Evolutionary conservation across 2,329 filamentous ascomycete genomes (phyloP).

Genomic region (Didymella lethalis): DNA sequence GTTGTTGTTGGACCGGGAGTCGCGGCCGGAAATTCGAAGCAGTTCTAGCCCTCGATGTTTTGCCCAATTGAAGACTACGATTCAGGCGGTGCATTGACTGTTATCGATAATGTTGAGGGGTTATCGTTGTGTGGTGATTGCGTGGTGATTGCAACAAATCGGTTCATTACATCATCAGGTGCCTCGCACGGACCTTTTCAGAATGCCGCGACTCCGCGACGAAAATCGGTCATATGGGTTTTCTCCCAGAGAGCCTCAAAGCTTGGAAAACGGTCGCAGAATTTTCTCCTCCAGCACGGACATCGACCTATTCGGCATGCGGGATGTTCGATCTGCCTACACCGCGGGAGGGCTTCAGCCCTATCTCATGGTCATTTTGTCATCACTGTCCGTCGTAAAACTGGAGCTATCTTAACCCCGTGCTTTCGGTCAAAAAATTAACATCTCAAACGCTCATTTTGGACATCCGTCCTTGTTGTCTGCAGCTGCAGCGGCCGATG

Average conservation of each 20-base stretch:
- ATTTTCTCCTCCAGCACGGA: conserved; percentile 3
- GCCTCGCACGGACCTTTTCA: neutral
- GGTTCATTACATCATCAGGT: conserved; percentile 7
- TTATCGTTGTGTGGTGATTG: conserved; percentile 2
- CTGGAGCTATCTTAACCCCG: conserved; percentile 9
- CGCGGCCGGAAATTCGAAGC: conserved; percentile 3
- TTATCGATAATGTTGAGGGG: conserved; percentile 7
- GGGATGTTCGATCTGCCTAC: neutral
- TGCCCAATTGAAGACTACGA: conserved; percentile 3
- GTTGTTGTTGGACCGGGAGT: neutral
- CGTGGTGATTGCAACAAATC: conserved; percentile 2
- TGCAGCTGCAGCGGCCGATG: neutral
- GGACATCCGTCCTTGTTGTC: neutral
- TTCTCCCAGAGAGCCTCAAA: conserved; percentile 1
- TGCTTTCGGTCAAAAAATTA: neutral
- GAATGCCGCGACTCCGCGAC: neutral
- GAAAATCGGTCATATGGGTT: conserved; percentile 3
- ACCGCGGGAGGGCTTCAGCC: conserved; percentile 2
- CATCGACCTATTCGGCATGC: neutral
- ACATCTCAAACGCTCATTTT: neutral
- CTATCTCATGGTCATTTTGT: conserved; percentile 4
- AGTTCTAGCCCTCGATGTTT: conserved; percentile 9
- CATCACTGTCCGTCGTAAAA: neutral
- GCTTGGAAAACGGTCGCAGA: conserved; percentile 6
- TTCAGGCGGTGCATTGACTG: neutral